Conservation (phyloP, 2,329 filamentous ascomycete genomes). For the Pestalotiopsis sp. region DNA sequence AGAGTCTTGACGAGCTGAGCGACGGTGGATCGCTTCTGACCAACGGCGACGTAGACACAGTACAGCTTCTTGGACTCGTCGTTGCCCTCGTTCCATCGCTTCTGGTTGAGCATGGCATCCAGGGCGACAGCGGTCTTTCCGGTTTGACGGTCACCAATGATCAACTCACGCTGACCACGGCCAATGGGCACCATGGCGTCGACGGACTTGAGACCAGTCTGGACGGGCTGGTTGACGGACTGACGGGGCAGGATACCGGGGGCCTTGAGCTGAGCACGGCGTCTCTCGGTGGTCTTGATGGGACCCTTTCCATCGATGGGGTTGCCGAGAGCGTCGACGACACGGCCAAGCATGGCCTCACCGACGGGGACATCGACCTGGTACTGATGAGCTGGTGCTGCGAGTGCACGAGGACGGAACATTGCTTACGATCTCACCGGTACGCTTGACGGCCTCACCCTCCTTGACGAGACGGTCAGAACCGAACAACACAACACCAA, state of each 20-base stretch:
- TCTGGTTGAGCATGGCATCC: conserved; percentile 98
- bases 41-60: conserved; percentile 98
- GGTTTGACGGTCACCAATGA: conserved; percentile 99
- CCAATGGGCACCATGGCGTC: conserved; percentile 99
- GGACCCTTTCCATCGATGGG: conserved; percentile 99
- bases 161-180: conserved; percentile 99
- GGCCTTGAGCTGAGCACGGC: conserved; percentile 98
- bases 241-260: conserved; percentile 96
- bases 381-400: background rate
- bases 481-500: conserved; percentile 99
- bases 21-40: conserved; percentile 99
- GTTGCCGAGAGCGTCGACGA: conserved; percentile 97
- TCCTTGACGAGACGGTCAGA: conserved; percentile 99
- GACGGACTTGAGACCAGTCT: conserved; percentile 99
- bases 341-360: conserved; percentile 90
- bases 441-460: conserved; percentile 99
- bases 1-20: conserved; percentile 99
- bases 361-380: conserved; percentile 98
- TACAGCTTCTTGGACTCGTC: conserved; percentile 99
- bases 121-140: conserved; percentile 99
- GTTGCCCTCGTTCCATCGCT: conserved; percentile 86
- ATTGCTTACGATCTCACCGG: conserved; percentile 90
- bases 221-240: conserved; percentile 97
- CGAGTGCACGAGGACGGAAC: background rate
- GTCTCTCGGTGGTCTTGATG: conserved; percentile 86